A percentile compares a stretch with the other conserved stretches of the same genome.
These are phyloP conservation scores for Botryosphaeria agaves DNA, from an alignment of 2,329 filamentous ascomycete species.

Conservation along the genomic window DNA sequence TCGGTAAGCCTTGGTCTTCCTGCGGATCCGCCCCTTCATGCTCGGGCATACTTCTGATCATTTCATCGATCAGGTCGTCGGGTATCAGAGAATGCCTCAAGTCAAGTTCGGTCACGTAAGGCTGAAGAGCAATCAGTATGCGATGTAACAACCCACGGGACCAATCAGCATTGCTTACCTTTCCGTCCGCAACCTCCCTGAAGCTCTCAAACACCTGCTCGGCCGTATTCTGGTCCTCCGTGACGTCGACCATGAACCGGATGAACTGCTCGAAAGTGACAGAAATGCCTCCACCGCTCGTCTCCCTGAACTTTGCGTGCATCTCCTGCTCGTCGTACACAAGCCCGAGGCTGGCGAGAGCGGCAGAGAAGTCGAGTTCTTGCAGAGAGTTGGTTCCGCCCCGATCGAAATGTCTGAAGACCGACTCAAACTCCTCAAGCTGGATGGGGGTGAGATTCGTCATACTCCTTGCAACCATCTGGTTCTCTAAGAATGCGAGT, in stretches of 20 bases:
- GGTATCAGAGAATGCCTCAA: slow-evolving; percentile 87
- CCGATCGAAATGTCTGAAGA: slow-evolving; percentile 94
- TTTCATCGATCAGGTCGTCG: slow-evolving; percentile 89
- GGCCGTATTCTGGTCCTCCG: slow-evolving; percentile 95
- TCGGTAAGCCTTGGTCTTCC: slow-evolving; percentile 65
- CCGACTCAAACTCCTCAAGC: slow-evolving; percentile 93
- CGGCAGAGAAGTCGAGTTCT: slow-evolving; percentile 91
- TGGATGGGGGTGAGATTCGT: slow-evolving; percentile 97
- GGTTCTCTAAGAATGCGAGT: slow-evolving; percentile 89
- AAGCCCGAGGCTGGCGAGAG: slow-evolving; percentile 81
- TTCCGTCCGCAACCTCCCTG: slow-evolving; percentile 91
- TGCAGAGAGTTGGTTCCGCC: slow-evolving; percentile 79
- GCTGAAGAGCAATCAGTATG: too few species aligned
- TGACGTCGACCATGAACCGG: slow-evolving; percentile 97
- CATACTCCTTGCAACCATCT: slow-evolving; percentile 97
- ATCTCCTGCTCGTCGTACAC: slow-evolving; percentile 97
- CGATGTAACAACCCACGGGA: background rate
- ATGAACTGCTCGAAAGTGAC: slow-evolving; percentile 99
- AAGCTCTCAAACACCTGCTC: slow-evolving; percentile 98
- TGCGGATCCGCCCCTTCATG: slow-evolving; percentile 76
- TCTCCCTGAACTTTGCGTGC: slow-evolving; percentile 85
- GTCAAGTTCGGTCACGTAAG: slow-evolving; percentile 96
- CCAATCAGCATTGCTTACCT: slow-evolving; percentile 40
- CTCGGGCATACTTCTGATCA: slow-evolving; percentile 69
- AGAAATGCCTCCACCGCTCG: slow-evolving; percentile 58